A percentile compares a stretch with the other conserved stretches of the same genome.
phyloP scores from a whole-genome alignment of 1,139 yeast genomes.

The Debaryomyces sp. region DNA sequence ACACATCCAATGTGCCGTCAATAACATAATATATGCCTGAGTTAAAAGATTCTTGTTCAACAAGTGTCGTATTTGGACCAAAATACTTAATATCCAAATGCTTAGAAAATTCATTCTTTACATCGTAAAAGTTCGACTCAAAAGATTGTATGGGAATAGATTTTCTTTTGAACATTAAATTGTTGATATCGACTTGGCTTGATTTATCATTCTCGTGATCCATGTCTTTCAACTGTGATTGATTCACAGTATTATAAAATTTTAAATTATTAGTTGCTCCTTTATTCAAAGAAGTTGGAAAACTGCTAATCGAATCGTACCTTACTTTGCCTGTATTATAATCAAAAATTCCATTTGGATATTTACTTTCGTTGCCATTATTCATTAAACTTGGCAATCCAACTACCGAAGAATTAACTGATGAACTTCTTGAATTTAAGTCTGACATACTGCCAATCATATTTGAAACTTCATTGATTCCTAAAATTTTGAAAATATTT shows the following conservation, averaged over 20 bases:
- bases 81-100: conserved; percentile 59
- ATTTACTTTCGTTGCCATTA: conserved; percentile 6
- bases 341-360: conserved; percentile 18
- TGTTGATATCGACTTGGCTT: neutral
- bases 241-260: conserved; percentile 33
- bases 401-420: conserved; percentile 30
- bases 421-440: conserved; percentile 20
- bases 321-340: conserved; percentile 20
- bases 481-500: conserved; percentile 71
- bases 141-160: neutral
- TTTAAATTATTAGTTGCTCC: conserved; percentile 20
- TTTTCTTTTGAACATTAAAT: neutral
- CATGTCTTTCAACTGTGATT: conserved; percentile 17
- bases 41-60: conserved; percentile 64
- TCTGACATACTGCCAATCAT: conserved; percentile 11
- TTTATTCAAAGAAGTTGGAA: conserved; percentile 16
- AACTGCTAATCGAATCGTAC: conserved; percentile 23
- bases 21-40: conserved; percentile 81
- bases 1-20: conserved; percentile 73
- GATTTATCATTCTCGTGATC: conserved; percentile 5
- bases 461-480: conserved; percentile 51
- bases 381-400: conserved; percentile 32
- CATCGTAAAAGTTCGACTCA: conserved; percentile 44
- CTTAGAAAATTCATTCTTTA: conserved; percentile 68
- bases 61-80: conserved; percentile 57